These are phyloP conservation scores for Saccharomyces hybrid DNA, from an alignment of 1,139 yeast genomes.

Conservation along the genomic window DNA sequence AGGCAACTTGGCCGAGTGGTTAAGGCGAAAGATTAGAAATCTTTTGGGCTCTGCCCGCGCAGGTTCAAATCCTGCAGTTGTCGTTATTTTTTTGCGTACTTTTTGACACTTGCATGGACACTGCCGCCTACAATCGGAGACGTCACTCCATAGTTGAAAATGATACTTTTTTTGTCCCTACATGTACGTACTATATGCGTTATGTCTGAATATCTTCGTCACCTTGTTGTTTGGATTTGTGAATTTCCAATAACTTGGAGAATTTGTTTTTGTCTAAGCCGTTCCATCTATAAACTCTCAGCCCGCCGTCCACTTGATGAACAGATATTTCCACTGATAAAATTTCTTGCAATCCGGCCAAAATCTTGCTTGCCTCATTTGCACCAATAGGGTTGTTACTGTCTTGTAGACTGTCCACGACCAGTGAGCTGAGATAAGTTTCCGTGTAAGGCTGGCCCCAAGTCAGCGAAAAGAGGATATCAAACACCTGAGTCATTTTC, in stretches of 20 bases:
- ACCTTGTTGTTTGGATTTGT: not conserved
- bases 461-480: slow-evolving; percentile 28
- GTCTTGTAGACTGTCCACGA: slow-evolving; percentile 32
- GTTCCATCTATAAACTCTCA: slow-evolving; percentile 27
- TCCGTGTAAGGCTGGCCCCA: slow-evolving; percentile 31
- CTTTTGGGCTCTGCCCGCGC: slow-evolving; percentile 42
- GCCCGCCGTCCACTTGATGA: slow-evolving; percentile 23
- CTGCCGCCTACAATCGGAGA: too few relatives aligned
- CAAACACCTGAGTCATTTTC: slow-evolving; percentile 36
- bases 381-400: slow-evolving; percentile 31
- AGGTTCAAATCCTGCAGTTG: slow-evolving; percentile 37
- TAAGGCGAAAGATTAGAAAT: slow-evolving; percentile 49
- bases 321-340: slow-evolving; percentile 15
- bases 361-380: slow-evolving; percentile 30
- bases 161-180: too few relatives aligned
- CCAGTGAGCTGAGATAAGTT: slow-evolving; percentile 26
- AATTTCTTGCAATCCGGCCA: slow-evolving; percentile 19
- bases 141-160: too few relatives aligned
- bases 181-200: not conserved
- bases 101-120: too few relatives aligned
- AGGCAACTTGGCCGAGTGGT: slow-evolving; percentile 49
- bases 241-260: not conserved
- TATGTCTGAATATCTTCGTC: not conserved
- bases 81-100: slow-evolving; percentile 24
- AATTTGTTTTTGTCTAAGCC: slow-evolving; percentile 13